Evolutionary conservation across 2,329 filamentous ascomycete species (phyloP).

Genomic region (Hirsutella rhossiliensis): DNA sequence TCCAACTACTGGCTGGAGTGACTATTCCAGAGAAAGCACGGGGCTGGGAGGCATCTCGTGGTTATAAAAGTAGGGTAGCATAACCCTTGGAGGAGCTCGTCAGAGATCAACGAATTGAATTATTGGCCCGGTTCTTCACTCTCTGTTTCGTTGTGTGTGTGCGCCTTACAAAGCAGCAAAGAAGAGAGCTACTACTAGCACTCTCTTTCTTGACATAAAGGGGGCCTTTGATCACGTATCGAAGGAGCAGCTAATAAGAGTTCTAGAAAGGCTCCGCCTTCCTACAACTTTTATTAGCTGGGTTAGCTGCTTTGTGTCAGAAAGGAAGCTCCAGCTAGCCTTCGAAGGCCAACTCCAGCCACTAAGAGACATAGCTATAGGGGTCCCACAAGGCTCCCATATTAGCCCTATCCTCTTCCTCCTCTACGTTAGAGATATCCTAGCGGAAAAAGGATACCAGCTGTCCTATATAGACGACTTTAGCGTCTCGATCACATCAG

Average conservation of each 20-base stretch:
- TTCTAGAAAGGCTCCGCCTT: neutral
- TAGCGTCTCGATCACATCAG: neutral
- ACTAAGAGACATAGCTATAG: neutral
- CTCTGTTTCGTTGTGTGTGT: too few species aligned
- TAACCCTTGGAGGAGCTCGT: too few species aligned
- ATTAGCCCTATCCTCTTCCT: neutral
- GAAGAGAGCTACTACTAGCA: neutral
- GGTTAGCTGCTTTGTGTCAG: neutral
- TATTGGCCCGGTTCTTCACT: too few species aligned
- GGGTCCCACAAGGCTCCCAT: neutral
- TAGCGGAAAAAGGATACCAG: neutral
- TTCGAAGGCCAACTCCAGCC: neutral
- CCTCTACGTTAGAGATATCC: neutral
- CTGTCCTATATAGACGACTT: too few species aligned
- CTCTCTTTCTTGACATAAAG: neutral
- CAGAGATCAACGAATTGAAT: too few species aligned
- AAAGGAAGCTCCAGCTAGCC: neutral
- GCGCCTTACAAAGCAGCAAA: too few species aligned
- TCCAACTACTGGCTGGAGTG: too few species aligned
- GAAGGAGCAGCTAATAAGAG: too few species aligned
- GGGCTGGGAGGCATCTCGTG: too few species aligned
- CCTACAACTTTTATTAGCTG: neutral
- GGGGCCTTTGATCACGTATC: too few species aligned
- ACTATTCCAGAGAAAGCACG: too few species aligned
- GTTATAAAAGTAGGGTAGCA: too few species aligned